These are phyloP conservation scores for Micromonas pusilla DNA, from an alignment of 139 green algal species.

Conservation along the genomic window DNA sequence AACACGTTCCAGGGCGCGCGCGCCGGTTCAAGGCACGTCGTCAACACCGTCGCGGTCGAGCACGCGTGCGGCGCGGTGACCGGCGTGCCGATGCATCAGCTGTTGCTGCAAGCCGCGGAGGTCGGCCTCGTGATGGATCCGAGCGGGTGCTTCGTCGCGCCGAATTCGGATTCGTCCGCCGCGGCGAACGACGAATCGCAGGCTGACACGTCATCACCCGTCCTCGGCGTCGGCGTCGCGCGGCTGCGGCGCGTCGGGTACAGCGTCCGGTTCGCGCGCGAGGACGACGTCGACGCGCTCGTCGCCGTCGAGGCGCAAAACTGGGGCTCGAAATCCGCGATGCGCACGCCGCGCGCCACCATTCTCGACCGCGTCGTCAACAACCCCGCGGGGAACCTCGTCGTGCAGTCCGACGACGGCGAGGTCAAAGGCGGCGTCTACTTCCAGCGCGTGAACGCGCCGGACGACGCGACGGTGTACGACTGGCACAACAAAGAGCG, in stretches of 20 bases:
- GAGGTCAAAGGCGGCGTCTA: neutral
- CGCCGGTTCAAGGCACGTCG: neutral
- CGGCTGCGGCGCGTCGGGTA: neutral
- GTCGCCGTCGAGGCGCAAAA: neutral
- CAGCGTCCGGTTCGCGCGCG: neutral
- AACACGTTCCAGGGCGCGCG: no score
- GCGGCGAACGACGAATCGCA: no score
- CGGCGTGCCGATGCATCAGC: neutral
- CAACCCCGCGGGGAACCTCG: conserved; percentile 6
- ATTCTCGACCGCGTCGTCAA: conserved; percentile 3
- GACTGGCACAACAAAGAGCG: conserved; percentile 5
- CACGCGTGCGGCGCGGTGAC: neutral
- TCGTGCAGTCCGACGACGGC: neutral
- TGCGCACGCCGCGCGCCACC: neutral
- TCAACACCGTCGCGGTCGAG: neutral
- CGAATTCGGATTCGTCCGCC: neutral
- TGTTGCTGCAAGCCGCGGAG: neutral
- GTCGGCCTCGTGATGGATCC: neutral
- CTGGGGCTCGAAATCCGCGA: neutral
- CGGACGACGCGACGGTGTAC: neutral
- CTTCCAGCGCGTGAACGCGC: neutral
- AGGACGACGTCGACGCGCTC: conserved; percentile 7
- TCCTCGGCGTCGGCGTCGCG: neutral
- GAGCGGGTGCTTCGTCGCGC: neutral
- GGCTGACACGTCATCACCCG: no score